Base-by-base conservation (phyloP, 169 alveolate species). In the Eimeria sp. region DNA sequence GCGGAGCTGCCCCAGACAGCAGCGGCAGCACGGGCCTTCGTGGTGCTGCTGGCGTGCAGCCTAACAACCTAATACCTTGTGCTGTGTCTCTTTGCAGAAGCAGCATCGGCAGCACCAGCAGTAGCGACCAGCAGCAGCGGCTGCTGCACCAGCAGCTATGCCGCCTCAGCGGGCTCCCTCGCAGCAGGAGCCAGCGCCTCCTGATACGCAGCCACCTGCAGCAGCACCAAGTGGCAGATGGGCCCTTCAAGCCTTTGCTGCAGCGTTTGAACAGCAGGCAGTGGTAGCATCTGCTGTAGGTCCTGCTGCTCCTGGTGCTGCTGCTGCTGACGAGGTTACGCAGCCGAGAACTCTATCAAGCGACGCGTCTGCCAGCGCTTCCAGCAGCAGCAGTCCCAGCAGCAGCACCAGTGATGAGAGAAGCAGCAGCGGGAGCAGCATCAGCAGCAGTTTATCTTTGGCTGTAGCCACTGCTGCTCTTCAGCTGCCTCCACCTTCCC, bases 211-310 rank as follows among this genome's bases (percentile, higher is more conserved):
- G 89, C 63, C 22, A 20, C 61, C 89, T 18, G 89, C 40, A n/a
- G 40, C 70, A 22, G 57, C 51, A 20, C 89, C 89, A 43, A 78
- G 67, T 14, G 89, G 89, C 25, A 25, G 67, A 20, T 78, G 89
- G 89, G 89, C 89, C 14, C 67, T 78, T 20, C 89, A 78, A 43
- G 89, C 89, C 47, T 78, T 78, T 78, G 58, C 89, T 20, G 89
- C 89, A 16, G 89, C 89, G 13, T 78, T 78, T 49, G 89, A 78
- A 6, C 67, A n/a, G 40, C 89, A 78, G 27, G 61, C 61, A 54
- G 61, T 14, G 16, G 61, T 4, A 54, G 61, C 61, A 11, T 7
- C 61, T 54, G 61, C 61, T 54, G 61, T 14, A 11, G 61, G 16
- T 54, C 61, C 61, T 11, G 61, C 61, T 54, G 10, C 61, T 54